These are phyloP conservation scores for Solanum peruvianum DNA, from an alignment of 257 asterid genomes.

Conservation along the genomic window DNA sequence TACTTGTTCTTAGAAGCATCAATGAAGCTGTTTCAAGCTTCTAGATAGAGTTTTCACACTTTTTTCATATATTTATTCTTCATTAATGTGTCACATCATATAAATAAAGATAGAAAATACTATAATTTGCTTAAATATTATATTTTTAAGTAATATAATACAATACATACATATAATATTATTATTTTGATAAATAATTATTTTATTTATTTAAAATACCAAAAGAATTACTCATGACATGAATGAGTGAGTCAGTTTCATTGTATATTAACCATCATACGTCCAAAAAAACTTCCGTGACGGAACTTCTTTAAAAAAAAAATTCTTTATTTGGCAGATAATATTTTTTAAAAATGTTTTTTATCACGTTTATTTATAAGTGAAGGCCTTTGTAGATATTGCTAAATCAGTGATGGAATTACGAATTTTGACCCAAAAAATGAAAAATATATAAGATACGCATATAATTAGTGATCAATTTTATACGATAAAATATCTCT, in stretches of 20 bases:
- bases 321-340: not conserved
- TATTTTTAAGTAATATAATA: no score
- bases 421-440: not conserved
- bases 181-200: no score
- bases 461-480: not conserved
- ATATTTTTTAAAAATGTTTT: not conserved
- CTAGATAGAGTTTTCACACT: no score
- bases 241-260: not conserved
- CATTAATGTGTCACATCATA: not conserved
- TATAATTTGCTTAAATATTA: no score
- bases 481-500: not conserved
- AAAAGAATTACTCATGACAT: not conserved
- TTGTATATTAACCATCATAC: not conserved
- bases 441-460: not conserved
- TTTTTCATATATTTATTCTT: no score
- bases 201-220: no score
- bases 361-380: not conserved
- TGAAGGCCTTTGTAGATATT: not conserved
- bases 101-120: no score
- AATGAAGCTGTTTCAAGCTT: no score
- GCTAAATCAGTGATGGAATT: not conserved
- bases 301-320: not conserved
- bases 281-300: not conserved
- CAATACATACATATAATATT: no score
- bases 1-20: no score